Evolutionary conservation across 768 basidiomycete genomes (phyloP), one percentile per base, ranked within the genome.

Genomic region (Kwoniella sp.): DNA sequence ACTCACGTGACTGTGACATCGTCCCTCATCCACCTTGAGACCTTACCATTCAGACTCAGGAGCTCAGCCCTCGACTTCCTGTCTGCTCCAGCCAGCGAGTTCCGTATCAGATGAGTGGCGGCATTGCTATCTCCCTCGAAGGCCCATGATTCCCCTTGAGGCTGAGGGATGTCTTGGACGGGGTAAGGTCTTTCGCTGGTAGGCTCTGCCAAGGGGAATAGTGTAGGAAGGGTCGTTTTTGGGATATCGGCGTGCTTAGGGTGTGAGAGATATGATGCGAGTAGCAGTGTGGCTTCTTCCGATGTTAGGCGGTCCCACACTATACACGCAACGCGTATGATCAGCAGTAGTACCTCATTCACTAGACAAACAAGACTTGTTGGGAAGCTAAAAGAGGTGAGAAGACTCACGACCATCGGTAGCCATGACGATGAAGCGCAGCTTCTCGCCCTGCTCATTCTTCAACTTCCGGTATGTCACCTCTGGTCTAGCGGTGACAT

Each of bases 261-360:
- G 54, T 78, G 75, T 23, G 61, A 45, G 4, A 79, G 55, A 60
- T 79, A 76, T 8, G 76, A 74, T 1, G 76, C 75, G 13, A 78
- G 62, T 28, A 80, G 68, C 15, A 75, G 69, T 22, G 72, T 70
- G 3, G 79, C 71, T 73, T 81, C 79, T 69, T 77, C 77, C 4
- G 78, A 79, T 23, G 78, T 74, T 23, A 81, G 73, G 15, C 73
- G 34, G 65, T 81, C 79, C 79, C 79, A 81, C 55, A 81, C 79
- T 81, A 51, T 51, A 11, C 41, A 12, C 26, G 23, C 4, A 17
- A 45, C 13, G n/a, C 41, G 15, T n/a, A n/a, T 45, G 41, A 17
- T 51, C 41, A 55, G 29, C 23, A 23, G 1, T 5, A 1, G 25
- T 4, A 25, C 23, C 20, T 29, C 4, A 26, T 23, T 22, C 25